Evolutionary conservation across 495 filamentous ascomycete species (phyloP).

Genomic region (Rhypophila decipiens): DNA sequence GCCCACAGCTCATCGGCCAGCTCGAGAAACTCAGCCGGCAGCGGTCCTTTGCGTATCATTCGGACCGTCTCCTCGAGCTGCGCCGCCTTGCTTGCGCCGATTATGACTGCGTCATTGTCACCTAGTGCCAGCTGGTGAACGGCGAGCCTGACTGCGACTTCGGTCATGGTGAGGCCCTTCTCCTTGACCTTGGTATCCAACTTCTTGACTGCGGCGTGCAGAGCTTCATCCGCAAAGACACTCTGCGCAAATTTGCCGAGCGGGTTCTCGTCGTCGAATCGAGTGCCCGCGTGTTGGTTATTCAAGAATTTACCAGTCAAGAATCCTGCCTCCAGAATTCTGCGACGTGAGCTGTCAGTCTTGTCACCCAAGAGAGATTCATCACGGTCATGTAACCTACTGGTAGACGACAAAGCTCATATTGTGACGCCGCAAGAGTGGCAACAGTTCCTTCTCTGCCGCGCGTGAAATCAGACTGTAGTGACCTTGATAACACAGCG

Average conservation of each 20-base stretch:
- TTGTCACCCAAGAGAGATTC: no score
- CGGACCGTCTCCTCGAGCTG: conserved; percentile 49
- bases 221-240: neutral
- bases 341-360: conserved; percentile 9
- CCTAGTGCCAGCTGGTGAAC: conserved; percentile 42
- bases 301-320: neutral
- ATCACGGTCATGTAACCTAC: conserved; percentile 30
- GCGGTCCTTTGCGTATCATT: conserved; percentile 40
- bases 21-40: neutral
- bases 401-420: conserved; percentile 46
- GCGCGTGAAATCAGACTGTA: conserved; percentile 37
- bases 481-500: conserved; percentile 35
- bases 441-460: conserved; percentile 30
- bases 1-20: neutral
- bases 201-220: neutral
- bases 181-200: neutral
- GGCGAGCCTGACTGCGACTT: conserved; percentile 53
- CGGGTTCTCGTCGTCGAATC: neutral
- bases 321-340: neutral
- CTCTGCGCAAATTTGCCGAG: neutral
- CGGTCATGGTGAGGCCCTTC: conserved; percentile 38
- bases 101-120: conserved; percentile 46
- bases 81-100: conserved; percentile 41
- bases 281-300: neutral
- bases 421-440: conserved; percentile 40